These are phyloP conservation scores for Rhodotorula sp. DNA, from an alignment of 1,284 basidiomycete species.

Conservation along the genomic window DNA sequence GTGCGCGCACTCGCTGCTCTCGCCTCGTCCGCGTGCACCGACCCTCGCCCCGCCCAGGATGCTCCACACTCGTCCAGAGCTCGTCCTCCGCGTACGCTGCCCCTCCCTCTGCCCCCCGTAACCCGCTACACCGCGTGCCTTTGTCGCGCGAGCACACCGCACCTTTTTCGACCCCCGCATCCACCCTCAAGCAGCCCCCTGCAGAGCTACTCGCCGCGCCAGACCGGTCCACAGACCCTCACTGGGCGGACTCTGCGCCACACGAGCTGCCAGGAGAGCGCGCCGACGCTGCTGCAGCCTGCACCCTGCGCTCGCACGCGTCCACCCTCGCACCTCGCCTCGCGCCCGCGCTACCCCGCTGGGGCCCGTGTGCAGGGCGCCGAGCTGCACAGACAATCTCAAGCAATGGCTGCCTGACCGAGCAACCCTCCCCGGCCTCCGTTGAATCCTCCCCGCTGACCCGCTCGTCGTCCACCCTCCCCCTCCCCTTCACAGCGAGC, in stretches of 20 bases:
- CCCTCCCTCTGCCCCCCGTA: neutral
- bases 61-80: slow-evolving; percentile 35
- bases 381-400: neutral
- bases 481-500: slow-evolving; percentile 52
- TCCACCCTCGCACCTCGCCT: neutral
- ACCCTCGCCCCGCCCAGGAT: slow-evolving; percentile 9
- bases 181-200: neutral
- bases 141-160: neutral
- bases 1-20: neutral
- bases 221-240: neutral
- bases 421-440: neutral
- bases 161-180: neutral
- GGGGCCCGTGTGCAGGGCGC: neutral
- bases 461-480: neutral
- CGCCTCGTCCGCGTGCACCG: neutral
- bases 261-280: no score
- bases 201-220: neutral
- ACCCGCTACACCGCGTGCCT: neutral
- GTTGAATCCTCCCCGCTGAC: neutral
- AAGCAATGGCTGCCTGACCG: no score
- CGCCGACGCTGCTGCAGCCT: no score
- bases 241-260: no score
- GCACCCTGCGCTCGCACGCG: neutral
- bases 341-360: neutral
- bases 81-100: slow-evolving; percentile 32